A percentile compares a stretch with the other conserved stretches of the same genome.
phyloP scores from a whole-genome alignment of 2,329 filamentous ascomycete species.

The Lecanicillium sp. region DNA sequence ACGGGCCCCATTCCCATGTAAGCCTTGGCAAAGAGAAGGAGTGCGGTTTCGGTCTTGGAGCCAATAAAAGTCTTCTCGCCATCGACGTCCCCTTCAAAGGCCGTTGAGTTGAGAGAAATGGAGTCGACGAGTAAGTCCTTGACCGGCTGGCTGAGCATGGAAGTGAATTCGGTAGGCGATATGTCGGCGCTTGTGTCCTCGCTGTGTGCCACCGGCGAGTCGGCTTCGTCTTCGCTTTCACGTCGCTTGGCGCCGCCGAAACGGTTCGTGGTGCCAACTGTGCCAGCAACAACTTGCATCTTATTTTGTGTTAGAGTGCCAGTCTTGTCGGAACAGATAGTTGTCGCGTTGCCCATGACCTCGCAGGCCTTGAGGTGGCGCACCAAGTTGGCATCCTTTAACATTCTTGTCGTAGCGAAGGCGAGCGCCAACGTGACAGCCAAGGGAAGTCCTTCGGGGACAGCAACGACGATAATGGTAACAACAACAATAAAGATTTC shows the following conservation, averaged over 20 bases:
- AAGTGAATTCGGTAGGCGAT: conserved; percentile 37
- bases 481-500: conserved; percentile 72
- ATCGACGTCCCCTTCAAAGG: conserved; percentile 67
- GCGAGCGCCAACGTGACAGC: conserved; percentile 72
- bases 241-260: conserved; percentile 37
- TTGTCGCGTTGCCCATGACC: conserved; percentile 73
- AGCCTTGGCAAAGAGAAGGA: conserved; percentile 61
- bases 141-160: conserved; percentile 35
- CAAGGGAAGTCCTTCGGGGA: conserved; percentile 69
- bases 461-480: conserved; percentile 72
- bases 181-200: conserved; percentile 28
- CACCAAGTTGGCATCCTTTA: conserved; percentile 70
- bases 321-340: conserved; percentile 62
- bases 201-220: conserved; percentile 12
- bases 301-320: conserved; percentile 62
- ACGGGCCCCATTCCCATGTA: conserved; percentile 61
- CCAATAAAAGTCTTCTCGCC: conserved; percentile 61
- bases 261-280: conserved; percentile 45
- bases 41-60: conserved; percentile 69
- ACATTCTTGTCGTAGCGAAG: conserved; percentile 70
- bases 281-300: conserved; percentile 59
- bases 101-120: conserved; percentile 61
- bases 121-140: conserved; percentile 51
- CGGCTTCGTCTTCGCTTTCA: conserved; percentile 16
- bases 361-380: conserved; percentile 71